A percentile compares a stretch with the other conserved stretches of the same genome.
Conservation (phyloP, 2,329 filamentous ascomycete genomes). For the Escovopsis sp. region DNA sequence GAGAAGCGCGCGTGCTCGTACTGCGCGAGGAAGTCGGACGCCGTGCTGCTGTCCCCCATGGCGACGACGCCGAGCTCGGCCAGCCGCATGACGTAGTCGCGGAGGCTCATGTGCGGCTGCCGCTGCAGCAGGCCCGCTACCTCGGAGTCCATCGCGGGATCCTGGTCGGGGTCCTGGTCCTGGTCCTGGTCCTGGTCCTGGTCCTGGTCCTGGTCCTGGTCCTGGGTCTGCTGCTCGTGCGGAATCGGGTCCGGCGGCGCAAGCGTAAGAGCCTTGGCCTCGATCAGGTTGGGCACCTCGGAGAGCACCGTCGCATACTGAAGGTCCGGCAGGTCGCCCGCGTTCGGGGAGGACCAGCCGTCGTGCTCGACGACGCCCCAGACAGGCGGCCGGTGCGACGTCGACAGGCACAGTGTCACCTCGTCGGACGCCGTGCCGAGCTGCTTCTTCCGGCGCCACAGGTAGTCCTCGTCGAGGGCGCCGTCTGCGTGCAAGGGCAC, state of each 20-base stretch:
- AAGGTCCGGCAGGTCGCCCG: constrained; percentile 60
- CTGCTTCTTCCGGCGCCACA: constrained; percentile 21
- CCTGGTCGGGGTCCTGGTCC: no score
- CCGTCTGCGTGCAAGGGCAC: neutral
- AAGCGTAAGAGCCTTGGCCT: constrained; percentile 82
- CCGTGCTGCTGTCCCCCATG: constrained; percentile 20
- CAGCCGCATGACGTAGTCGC: constrained; percentile 65
- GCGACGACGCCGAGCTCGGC: constrained; percentile 47
- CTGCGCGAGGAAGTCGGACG: constrained; percentile 48
- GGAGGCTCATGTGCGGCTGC: constrained; percentile 53
- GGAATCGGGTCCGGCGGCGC: constrained; percentile 42
- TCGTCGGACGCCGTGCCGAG: constrained; percentile 22
- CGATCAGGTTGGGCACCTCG: constrained; percentile 78
- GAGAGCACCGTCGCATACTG: constrained; percentile 68
- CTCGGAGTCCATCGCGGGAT: constrained; percentile 29
- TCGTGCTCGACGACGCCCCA: constrained; percentile 80
- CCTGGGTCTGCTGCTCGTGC: constrained; percentile 22
- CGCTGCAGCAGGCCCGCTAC: constrained; percentile 59
- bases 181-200: no score
- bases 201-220: no score
- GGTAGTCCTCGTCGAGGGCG: neutral
- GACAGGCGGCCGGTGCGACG: constrained; percentile 26
- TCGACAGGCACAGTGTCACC: constrained; percentile 31
- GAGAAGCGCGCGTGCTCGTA: constrained; percentile 86
- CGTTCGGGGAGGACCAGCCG: constrained; percentile 75